Percentiles rank a stretch among this genome's conserved stretches.
Evolutionary conservation across 495 filamentous ascomycete species (phyloP).

Genomic region (Tuber brumale): DNA sequence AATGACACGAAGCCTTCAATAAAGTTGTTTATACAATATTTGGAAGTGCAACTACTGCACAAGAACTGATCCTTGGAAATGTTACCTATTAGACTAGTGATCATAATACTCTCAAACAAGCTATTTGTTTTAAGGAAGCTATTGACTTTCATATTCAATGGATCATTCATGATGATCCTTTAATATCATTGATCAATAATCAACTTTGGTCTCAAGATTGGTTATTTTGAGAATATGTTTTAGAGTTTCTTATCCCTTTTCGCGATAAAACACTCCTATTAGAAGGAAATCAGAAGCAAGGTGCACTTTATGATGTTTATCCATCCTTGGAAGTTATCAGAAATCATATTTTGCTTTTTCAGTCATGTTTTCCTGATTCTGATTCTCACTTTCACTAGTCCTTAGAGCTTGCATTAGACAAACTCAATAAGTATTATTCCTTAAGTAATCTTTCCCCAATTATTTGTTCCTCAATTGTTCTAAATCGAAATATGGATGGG

Average conservation of each 20-base stretch:
- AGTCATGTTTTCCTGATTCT: too few species aligned
- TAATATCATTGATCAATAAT: background rate
- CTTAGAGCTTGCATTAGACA: background rate
- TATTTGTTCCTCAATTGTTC: background rate
- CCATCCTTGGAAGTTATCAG: background rate
- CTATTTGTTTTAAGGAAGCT: background rate
- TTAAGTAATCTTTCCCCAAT: background rate
- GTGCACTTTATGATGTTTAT: background rate
- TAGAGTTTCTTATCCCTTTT: background rate
- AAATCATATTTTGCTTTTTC: too few species aligned
- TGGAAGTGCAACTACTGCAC: background rate
- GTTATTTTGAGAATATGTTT: background rate
- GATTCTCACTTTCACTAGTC: background rate
- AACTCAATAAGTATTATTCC: conserved; percentile 9
- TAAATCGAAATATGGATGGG: conserved; percentile 4
- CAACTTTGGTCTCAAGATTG: background rate
- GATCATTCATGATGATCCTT: background rate
- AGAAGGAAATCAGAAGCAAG: background rate
- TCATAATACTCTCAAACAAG: background rate
- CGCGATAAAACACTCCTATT: background rate
- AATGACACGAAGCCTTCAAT: background rate
- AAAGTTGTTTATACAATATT: background rate
- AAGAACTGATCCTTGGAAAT: background rate
- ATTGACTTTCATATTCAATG: background rate
- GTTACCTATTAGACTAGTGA: background rate